Evolutionary conservation across 306 rosid genomes (phyloP).

Genomic region (Mimosa bimucronata): DNA sequence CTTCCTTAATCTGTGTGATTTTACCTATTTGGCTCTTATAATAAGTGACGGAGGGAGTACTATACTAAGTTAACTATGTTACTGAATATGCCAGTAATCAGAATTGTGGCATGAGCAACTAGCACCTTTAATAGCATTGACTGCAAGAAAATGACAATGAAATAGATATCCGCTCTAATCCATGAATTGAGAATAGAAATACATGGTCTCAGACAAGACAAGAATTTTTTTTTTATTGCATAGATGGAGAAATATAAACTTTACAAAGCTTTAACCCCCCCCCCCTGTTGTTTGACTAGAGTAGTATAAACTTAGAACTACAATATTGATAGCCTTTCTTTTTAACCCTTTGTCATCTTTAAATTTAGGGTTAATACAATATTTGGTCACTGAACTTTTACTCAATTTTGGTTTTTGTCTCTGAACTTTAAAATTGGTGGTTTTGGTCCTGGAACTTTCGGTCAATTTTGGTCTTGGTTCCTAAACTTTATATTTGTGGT

Average conservation of each 20-base stretch:
- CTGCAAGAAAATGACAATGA: conserved; percentile 3
- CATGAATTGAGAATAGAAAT: background rate
- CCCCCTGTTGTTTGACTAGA: background rate
- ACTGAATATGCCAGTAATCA: background rate
- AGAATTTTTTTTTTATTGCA: background rate
- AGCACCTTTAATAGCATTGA: conserved; percentile 21
- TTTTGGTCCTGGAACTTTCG: too few species aligned
- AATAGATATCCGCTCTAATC: conserved; percentile 6
- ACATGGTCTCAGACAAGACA: background rate
- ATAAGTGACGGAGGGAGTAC: too few species aligned
- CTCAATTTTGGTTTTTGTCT: too few species aligned
- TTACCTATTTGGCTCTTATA: too few species aligned
- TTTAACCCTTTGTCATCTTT: too few species aligned
- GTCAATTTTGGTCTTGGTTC: too few species aligned
- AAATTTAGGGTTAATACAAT: too few species aligned
- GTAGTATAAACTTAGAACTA: conserved; percentile 12
- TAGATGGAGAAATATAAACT: background rate
- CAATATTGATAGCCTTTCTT: conserved; percentile 2
- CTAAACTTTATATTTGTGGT: too few species aligned
- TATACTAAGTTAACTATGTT: background rate
- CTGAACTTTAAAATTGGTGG: too few species aligned
- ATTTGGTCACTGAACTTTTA: too few species aligned
- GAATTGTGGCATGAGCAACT: conserved; percentile 13
- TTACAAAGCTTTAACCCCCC: background rate
- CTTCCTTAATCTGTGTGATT: too few species aligned